These are phyloP conservation scores for Hsuehochloa calcarea DNA, from an alignment of 176 grass and related monocot species.

Conservation along the genomic window DNA sequence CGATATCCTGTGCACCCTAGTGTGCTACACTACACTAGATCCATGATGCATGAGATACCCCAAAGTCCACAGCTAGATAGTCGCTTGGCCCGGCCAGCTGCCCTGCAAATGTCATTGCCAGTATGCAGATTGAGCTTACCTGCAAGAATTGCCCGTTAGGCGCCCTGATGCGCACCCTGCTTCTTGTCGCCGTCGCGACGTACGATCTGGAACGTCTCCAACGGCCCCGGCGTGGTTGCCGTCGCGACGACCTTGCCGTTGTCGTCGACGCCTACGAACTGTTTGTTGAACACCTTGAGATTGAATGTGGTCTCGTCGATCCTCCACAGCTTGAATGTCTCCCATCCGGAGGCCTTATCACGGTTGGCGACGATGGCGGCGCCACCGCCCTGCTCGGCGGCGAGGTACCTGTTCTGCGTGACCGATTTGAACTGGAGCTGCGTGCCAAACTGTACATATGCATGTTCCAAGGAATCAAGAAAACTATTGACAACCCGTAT, in stretches of 20 bases:
- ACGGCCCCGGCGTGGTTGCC: conserved; percentile 26
- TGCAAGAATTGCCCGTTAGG: conserved; percentile 60
- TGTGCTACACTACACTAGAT: no score
- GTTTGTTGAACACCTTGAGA: conserved; percentile 35
- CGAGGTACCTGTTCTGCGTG: conserved; percentile 39
- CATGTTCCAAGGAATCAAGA: no score
- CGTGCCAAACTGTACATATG: background rate
- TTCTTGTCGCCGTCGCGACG: no score
- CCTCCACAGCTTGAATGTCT: conserved; percentile 82
- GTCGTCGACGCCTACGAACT: conserved; percentile 49
- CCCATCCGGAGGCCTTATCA: conserved; percentile 47
- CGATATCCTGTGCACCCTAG: no score
- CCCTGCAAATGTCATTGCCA: no score
- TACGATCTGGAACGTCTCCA: conserved; percentile 38
- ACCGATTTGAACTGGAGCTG: conserved; percentile 64
- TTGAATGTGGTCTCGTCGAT: conserved; percentile 53
- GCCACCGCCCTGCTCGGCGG: conserved; percentile 62
- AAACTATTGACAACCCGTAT: no score
- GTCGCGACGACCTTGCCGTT: conserved; percentile 31
- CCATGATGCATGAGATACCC: no score
- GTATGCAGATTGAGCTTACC: conserved; percentile 6
- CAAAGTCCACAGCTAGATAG: no score
- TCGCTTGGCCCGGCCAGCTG: no score
- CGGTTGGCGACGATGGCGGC: conserved; percentile 50
- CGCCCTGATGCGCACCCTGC: conserved; percentile 45